Evolutionary conservation across 176 grass and related monocot genomes (phyloP).

Genomic region (Olyra latifolia): DNA sequence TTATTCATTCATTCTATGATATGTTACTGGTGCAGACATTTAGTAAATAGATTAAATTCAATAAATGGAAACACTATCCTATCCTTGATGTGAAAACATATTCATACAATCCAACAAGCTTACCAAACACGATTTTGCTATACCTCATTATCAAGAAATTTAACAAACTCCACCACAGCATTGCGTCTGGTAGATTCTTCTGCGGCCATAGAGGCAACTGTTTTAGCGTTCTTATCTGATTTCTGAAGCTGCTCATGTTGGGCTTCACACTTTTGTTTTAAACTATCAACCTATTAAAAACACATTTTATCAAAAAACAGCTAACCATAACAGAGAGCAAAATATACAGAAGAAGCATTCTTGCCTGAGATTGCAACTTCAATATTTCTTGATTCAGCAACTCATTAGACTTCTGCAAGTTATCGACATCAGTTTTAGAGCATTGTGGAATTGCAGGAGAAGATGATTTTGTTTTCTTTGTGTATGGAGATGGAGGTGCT

Average conservation of each 20-base stretch:
- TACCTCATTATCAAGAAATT: constrained; percentile 65
- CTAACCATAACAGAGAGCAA: constrained; percentile 4
- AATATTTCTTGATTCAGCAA: constrained; percentile 58
- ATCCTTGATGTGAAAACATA: background rate
- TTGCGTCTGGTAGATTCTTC: constrained; percentile 53
- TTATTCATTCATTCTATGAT: too few species aligned
- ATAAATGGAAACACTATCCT: background rate
- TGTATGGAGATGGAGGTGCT: constrained; percentile 50
- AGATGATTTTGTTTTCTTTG: constrained; percentile 54
- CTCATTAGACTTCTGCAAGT: constrained; percentile 56
- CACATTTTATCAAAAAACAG: constrained; percentile 10
- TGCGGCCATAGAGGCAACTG: constrained; percentile 35
- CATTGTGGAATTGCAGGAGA: constrained; percentile 37
- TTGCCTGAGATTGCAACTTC: constrained; percentile 66
- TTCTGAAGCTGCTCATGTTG: constrained; percentile 54
- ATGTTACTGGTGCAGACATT: background rate
- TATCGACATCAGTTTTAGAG: constrained; percentile 48
- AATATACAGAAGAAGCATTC: background rate
- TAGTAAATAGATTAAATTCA: background rate
- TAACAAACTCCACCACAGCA: constrained; percentile 51
- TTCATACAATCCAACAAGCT: background rate
- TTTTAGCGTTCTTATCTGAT: constrained; percentile 46
- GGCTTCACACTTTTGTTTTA: constrained; percentile 55
- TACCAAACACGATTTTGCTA: background rate
- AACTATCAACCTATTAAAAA: constrained; percentile 48